These are phyloP conservation scores for Beta macrorhiza DNA, from an alignment of 179 eudicot genomes.

Conservation along the genomic window DNA sequence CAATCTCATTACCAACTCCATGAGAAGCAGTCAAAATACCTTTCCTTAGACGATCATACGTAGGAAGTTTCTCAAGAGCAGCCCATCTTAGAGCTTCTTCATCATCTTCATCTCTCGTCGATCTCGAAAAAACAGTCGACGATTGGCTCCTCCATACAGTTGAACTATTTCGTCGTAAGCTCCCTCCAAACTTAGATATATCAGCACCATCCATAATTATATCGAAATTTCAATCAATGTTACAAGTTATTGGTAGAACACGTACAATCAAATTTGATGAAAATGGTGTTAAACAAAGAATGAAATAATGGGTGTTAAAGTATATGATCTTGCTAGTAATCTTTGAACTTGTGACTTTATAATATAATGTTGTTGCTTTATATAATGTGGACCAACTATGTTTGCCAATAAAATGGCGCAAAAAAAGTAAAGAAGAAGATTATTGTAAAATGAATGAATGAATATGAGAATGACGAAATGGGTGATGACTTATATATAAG, in stretches of 20 bases:
- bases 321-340: no score
- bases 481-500: conserved; percentile 12
- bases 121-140: conserved; percentile 15
- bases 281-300: not conserved
- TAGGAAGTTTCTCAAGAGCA: conserved; percentile 43
- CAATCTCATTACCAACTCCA: conserved; percentile 31
- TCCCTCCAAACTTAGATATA: conserved; percentile 25
- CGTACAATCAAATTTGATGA: no score
- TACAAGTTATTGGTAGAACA: no score
- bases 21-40: conserved; percentile 33
- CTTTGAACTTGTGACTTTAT: not conserved
- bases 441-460: not conserved
- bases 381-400: conserved; percentile 13
- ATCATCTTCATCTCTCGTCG: conserved; percentile 38
- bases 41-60: conserved; percentile 41
- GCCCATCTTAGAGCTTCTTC: conserved; percentile 46
- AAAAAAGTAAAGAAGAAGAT: not conserved
- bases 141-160: conserved; percentile 31
- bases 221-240: no score
- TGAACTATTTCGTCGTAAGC: conserved; percentile 30
- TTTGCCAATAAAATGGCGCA: conserved; percentile 6
- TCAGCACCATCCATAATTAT: conserved; percentile 27
- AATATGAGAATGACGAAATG: conserved; percentile 11
- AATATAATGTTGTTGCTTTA: not conserved
- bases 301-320: not conserved